These are phyloP conservation scores for Fomes fomentarius DNA, from an alignment of 1,284 basidiomycete species.

Conservation along the genomic window DNA sequence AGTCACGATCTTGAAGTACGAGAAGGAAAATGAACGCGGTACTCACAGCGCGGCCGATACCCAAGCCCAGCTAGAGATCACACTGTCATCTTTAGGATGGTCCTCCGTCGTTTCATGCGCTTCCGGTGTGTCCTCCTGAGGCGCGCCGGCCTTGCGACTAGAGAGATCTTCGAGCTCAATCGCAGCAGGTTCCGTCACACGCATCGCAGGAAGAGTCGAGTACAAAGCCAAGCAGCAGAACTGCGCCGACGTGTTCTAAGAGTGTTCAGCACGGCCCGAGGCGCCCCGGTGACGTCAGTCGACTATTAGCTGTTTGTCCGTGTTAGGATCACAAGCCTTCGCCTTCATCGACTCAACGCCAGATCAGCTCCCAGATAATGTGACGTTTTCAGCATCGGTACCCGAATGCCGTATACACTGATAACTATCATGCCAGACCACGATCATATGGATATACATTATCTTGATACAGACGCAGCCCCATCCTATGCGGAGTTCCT, in stretches of 20 bases:
- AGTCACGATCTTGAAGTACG: not conserved
- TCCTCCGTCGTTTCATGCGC: conserved; percentile 4
- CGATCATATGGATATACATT: not conserved
- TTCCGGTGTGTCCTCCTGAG: conserved; percentile 11
- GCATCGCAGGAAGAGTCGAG: not conserved
- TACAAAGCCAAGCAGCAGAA: not conserved
- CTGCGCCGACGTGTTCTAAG: not conserved
- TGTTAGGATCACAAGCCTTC: conserved; percentile 21
- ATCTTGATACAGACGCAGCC: conserved; percentile 1
- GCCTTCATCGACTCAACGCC: conserved; percentile 17
- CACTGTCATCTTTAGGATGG: conserved; percentile 24
- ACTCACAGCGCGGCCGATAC: conserved; percentile 43
- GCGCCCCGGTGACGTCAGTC: conserved; percentile 3
- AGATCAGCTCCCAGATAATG: not conserved
- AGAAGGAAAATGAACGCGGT: no score
- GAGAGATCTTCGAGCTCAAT: conserved; percentile 39
- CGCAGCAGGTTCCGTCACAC: not conserved
- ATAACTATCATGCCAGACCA: not conserved
- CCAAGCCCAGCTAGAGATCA: conserved; percentile 51
- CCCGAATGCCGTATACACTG: no score
- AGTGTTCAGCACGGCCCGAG: not conserved
- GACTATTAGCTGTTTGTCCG: conserved; percentile 7
- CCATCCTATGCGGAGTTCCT: conserved; percentile 32
- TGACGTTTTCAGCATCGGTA: not conserved
- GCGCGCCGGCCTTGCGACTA: not conserved